Evolutionary conservation across 2,329 filamentous ascomycete species (phyloP), one percentile per base, ranked within the genome.

Genomic region (Elsinoe arachidis): DNA sequence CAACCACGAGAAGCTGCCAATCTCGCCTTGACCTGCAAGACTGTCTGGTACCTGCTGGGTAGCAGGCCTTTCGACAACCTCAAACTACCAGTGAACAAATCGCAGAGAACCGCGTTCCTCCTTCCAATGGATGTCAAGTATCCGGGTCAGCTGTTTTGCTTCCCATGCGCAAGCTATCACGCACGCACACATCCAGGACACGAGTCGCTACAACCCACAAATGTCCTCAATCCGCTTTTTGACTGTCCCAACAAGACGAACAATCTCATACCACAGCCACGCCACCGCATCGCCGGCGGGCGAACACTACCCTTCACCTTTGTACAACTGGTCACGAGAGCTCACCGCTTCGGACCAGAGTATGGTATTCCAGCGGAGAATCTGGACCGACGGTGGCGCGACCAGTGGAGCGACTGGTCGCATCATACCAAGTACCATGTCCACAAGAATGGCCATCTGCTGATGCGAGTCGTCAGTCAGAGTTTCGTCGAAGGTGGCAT

Each of bases 111-210:
- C 46, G 68, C 75, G 3, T 82, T 84, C 63, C 72, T 85, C 4
- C 64, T 73, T 11, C 66, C 68, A 2, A 72, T 83, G 64, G 80
- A 84, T 60, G 65, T 69, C 11, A 66, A 73, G 14, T 69, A 81
- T 15, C 81, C 81, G 2, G 70, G 75, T 35, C 79, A 84, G 62
- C 72, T 85, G 5, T 74, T 84, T 56, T 85, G 82, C 67, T 80
- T 82, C 64, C 75, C 76, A 4, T 85, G 82, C 64, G 74, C 69
- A 12, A 71, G 68, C 57, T 84, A 79, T 66, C 82, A 85, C 64
- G 67, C 73, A 4, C 76, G 82, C 43, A 78, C 73, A 1, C 72
- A 78, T 54, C 73, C 74, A 35, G 81, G 81, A 15, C 61, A 72
- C 34, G 82, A 85, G 64, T 74, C 72, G 10, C 67, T 84, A 12